Base-by-base conservation (phyloP, 2,329 filamentous ascomycete genomes). In the Phyllosticta ampelicida region DNA sequence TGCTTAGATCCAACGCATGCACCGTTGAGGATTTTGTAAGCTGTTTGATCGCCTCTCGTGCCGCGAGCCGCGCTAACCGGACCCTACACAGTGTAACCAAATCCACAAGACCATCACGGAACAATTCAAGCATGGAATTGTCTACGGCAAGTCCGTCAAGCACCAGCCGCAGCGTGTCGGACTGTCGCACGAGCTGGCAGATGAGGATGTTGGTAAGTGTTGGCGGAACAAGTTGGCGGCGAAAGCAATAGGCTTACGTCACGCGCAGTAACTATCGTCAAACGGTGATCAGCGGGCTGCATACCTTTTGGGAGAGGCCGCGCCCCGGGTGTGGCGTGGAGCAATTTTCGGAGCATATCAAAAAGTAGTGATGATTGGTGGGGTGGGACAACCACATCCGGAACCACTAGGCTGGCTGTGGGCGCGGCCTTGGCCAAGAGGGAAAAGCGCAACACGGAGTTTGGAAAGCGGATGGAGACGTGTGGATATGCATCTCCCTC, bases 101-200 rank as follows among this genome's bases (percentile, higher is more conserved):
- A 99, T 99, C 71, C 94, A 99, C 76, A 90, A 94, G 72, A 95
- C 85, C 59, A 97, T 99, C 70, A 81, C 94, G 59, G 94, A 99
- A 66, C 86, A 96, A 66, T 99, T 99, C 80, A 95, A 92, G 75
- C 84, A 86, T 61, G 94, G 94, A 57, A 86, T 99, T 70, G 94
- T 99, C 49, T 99, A 97, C 73, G 94, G 94, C 65, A 94, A 92
- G 72, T 96, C 91, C 58, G 92, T 97, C 65, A 97, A 97, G 80
- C 94, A 99, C 77, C 94, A 97, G 76, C 94, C 94, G 63, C 94
- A 99, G 76, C 84, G 91, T 68, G 94, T 97, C 62, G 94, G 94
- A 54, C 80, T 99, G 63, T 78, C 82, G 56, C 94, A 99, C 72
- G 90, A 96, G 78, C 80, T 99, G 68, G 89, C 85, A 60, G 94